Evolutionary conservation across 73 alveolate species (phyloP).

Genomic region (Loxodes magnus): DNA sequence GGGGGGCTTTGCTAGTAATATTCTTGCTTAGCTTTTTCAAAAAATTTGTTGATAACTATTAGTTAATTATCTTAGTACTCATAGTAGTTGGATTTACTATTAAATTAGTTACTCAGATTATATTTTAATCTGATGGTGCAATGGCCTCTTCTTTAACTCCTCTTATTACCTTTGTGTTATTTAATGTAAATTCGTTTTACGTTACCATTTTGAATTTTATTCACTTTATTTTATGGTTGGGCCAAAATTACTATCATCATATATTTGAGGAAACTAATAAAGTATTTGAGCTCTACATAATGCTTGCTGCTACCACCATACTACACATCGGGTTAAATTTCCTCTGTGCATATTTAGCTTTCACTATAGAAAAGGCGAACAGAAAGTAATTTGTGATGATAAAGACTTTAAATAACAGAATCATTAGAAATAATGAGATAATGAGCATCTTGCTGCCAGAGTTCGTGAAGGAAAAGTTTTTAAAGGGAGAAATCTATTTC

Average conservation of each 20-base stretch:
- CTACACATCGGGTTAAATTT: neutral
- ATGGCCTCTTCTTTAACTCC: constrained; percentile 6
- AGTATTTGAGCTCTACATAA: neutral
- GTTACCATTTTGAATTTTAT: constrained; percentile 3
- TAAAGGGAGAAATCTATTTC: constrained; percentile 43
- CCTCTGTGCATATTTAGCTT: constrained; percentile 6
- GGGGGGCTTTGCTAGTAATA: too few relatives aligned
- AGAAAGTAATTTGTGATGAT: constrained; percentile 1
- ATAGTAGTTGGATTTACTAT: too few relatives aligned
- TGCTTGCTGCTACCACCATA: neutral
- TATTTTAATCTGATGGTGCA: constrained; percentile 15
- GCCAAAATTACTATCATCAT: neutral
- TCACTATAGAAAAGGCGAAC: constrained; percentile 14
- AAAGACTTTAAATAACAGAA: neutral
- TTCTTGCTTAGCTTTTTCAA: too few relatives aligned
- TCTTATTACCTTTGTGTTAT: neutral
- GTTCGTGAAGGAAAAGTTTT: constrained; percentile 50
- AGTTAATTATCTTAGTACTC: too few relatives aligned
- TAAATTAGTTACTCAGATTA: too few relatives aligned
- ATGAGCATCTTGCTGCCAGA: constrained; percentile 55
- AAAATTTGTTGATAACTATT: too few relatives aligned
- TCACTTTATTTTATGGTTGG: neutral
- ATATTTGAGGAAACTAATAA: neutral
- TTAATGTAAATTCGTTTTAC: constrained; percentile 2
- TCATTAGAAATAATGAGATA: constrained; percentile 24